A percentile compares a stretch with the other conserved stretches of the same genome.
phyloP scores from a whole-genome alignment of 345 rosid genomes.

The Acer campestre region DNA sequence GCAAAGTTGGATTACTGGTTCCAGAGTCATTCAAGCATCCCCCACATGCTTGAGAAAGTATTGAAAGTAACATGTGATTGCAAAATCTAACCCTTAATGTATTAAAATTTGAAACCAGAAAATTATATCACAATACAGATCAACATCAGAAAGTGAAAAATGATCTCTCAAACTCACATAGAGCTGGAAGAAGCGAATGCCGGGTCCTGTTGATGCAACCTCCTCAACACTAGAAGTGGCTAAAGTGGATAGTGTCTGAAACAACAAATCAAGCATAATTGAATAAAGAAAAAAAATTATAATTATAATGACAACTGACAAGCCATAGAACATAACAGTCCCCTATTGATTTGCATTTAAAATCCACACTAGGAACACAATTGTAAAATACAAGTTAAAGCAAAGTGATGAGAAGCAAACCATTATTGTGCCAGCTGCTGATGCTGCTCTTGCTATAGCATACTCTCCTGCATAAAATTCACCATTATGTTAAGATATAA shows the following conservation, averaged over 20 bases:
- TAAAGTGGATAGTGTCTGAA: slow-evolving; percentile 86
- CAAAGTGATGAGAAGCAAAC: slow-evolving; percentile 41
- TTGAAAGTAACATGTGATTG: not conserved
- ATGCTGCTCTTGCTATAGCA: slow-evolving; percentile 90
- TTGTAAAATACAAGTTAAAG: not conserved
- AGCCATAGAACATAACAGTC: not conserved
- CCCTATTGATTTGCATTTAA: not conserved
- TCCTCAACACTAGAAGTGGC: slow-evolving; percentile 95
- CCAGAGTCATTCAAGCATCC: not conserved
- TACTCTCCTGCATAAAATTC: slow-evolving; percentile 69
- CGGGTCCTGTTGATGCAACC: slow-evolving; percentile 93
- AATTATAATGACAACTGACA: not conserved
- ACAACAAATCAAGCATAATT: slow-evolving; percentile 19
- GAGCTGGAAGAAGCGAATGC: slow-evolving; percentile 93
- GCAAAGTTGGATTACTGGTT: not conserved
- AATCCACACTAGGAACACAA: not conserved
- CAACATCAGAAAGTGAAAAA: slow-evolving; percentile 1
- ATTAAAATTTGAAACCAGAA: not conserved
- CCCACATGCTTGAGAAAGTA: not conserved
- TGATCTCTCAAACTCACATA: slow-evolving; percentile 55
- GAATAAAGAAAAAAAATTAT: not conserved
- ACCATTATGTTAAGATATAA: slow-evolving; percentile 15
- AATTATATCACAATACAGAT: slow-evolving; percentile 4
- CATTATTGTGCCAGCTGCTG: slow-evolving; percentile 88
- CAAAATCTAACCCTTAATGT: not conserved